These are phyloP conservation scores for Trichoderma afroharzianum DNA, from an alignment of 2,329 filamentous ascomycete species.

Conservation along the genomic window DNA sequence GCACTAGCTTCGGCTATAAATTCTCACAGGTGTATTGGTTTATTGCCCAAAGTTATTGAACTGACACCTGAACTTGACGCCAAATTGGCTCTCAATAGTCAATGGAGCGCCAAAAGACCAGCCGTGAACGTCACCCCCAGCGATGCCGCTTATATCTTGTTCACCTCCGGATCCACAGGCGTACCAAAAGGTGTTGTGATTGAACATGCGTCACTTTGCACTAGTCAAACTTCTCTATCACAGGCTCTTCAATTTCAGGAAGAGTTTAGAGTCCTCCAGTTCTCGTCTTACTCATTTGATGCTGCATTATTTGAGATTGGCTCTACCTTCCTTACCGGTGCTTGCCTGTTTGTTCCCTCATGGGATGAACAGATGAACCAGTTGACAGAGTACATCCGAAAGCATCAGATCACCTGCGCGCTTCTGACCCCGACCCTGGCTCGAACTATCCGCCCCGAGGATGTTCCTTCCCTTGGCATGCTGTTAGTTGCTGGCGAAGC, in stretches of 20 bases:
- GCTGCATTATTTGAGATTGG: background rate
- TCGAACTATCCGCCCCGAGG: slow-evolving; percentile 37
- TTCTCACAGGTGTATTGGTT: background rate
- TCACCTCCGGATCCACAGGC: slow-evolving; percentile 57
- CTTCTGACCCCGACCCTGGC: slow-evolving; percentile 6
- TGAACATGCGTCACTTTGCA: slow-evolving; percentile 12
- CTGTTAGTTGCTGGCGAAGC: slow-evolving; percentile 35
- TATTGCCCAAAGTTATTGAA: background rate
- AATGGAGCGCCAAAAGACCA: background rate
- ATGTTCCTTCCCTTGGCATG: slow-evolving; percentile 41
- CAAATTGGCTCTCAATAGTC: background rate
- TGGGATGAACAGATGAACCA: slow-evolving; percentile 6
- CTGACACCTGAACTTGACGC: slow-evolving; percentile 2
- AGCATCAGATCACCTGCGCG: background rate
- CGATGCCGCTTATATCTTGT: slow-evolving; percentile 47
- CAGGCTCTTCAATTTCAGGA: background rate
- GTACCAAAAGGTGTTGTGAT: slow-evolving; percentile 54
- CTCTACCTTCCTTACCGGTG: background rate
- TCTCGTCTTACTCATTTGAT: slow-evolving; percentile 13
- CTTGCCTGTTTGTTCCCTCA: slow-evolving; percentile 9
- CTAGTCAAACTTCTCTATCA: background rate
- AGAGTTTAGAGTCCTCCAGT: background rate
- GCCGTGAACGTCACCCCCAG: background rate
- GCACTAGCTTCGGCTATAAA: background rate
- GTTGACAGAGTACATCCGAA: background rate